Base-by-base conservation (phyloP, 148 eudicot genomes). In the Agrostemma githago region DNA sequence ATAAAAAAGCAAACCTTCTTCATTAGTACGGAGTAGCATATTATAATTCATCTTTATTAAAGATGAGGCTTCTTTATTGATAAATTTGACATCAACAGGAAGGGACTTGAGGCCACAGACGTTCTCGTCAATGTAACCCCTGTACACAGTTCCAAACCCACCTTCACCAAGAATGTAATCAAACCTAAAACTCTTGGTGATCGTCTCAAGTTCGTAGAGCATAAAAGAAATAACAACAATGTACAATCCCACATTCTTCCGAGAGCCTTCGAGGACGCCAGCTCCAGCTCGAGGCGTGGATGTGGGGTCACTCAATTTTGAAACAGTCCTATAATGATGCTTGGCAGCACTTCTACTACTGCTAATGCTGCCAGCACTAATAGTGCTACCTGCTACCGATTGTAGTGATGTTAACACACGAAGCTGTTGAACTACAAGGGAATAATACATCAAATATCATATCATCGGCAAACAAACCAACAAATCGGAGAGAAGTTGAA, bases 141-240 rank as follows among this genome's bases (percentile, higher is more conserved):
- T 93, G 64, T 93, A 93, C 10, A 93, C 98, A 7, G 94, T 93
- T 8, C 98, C 98, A 78, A 93, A 93, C 17, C 98, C 98, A 0
- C 98, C 98, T 81, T 88, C 94, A 4, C 98, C 98, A 6, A 93
- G 88, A 67, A 93, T 88, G 82, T 93, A 93, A 75, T 93, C 98
- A 5, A 92, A 86, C 21, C 98, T 93, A 70, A 93, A 93, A 83
- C 96, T 90, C 89, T 93, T 93, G 59, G 98, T 93, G 68, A 93
- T 90, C 73, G 98, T 90, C 81, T 93, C 96, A 4, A 93, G 90
- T 87, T 93, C 98, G 42, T 82, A 90, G 2, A 90, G 88, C 0
- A 96, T 89, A 61, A 93, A 93, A 4, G 98, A 88, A 63, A 93
- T 93, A 20, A 93, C 89, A 78, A 90, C 89, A 17, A 92, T 93